A percentile compares a stretch with the other conserved stretches of the same genome.
Conservation (phyloP, 2,329 filamentous ascomycete species). For the Venturia pyrina region DNA sequence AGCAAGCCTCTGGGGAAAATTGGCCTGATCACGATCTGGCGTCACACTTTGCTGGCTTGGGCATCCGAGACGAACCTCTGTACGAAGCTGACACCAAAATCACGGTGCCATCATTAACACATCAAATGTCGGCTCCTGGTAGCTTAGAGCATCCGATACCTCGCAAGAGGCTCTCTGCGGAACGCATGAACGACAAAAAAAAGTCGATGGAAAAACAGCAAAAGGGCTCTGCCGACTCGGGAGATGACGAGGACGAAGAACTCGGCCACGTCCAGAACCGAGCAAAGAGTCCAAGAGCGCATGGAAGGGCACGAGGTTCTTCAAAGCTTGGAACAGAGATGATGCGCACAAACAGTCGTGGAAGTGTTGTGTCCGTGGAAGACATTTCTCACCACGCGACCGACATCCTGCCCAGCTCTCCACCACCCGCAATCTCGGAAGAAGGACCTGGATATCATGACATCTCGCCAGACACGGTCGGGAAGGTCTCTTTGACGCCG, state of each 20-base stretch:
- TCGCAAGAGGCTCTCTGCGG: constrained; percentile 48
- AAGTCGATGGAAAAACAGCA: constrained; percentile 65
- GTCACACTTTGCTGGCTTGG: constrained; percentile 52
- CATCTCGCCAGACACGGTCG: constrained; percentile 20
- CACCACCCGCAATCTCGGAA: constrained; percentile 32
- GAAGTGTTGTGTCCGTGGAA: constrained; percentile 53
- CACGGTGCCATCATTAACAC: constrained; percentile 14
- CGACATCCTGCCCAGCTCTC: constrained; percentile 26
- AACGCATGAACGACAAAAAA: constrained; percentile 70
- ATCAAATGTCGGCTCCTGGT: constrained; percentile 48
- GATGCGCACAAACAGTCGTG: constrained; percentile 94
- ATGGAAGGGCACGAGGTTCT: constrained; percentile 31
- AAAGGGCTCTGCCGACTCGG: constrained; percentile 71
- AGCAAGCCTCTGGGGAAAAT: constrained; percentile 62
- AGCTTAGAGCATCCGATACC: constrained; percentile 37
- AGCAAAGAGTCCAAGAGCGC: constrained; percentile 40
- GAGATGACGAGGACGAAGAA: constrained; percentile 92
- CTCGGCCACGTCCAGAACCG: constrained; percentile 50
- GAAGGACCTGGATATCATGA: constrained; percentile 14
- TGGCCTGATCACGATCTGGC: constrained; percentile 55
- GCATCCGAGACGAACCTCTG: constrained; percentile 46
- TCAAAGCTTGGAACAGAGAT: constrained; percentile 94
- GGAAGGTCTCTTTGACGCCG: constrained; percentile 11
- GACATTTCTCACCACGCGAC: constrained; percentile 25
- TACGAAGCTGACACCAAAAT: constrained; percentile 6